phyloP scores from a whole-genome alignment of 2,329 filamentous ascomycete genomes.

The Talaromyces sp. region DNA sequence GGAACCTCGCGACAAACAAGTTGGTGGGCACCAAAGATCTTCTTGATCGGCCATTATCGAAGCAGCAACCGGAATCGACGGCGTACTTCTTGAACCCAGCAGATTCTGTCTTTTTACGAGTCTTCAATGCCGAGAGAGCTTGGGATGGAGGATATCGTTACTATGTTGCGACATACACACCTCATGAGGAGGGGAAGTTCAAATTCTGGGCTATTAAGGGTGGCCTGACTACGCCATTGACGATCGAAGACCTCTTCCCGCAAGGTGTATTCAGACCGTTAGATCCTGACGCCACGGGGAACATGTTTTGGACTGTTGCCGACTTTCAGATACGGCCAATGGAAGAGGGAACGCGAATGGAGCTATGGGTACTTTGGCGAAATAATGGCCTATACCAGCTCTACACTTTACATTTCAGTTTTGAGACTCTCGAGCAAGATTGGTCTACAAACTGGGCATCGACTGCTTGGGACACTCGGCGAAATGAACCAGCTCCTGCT shows the following conservation, averaged over 20 bases:
- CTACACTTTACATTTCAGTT: slow-evolving; percentile 66
- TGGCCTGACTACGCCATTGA: slow-evolving; percentile 51
- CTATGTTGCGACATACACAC: slow-evolving; percentile 76
- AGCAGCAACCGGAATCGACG: slow-evolving; percentile 62
- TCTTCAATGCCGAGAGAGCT: slow-evolving; percentile 56
- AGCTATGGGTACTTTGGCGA: slow-evolving; percentile 76
- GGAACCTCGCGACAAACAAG: slow-evolving; percentile 79
- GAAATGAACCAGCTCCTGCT: slow-evolving; percentile 50
- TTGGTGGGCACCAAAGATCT: slow-evolving; percentile 74
- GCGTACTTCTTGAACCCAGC: slow-evolving; percentile 74
- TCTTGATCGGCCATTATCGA: slow-evolving; percentile 57
- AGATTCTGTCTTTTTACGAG: slow-evolving; percentile 68
- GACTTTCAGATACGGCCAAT: slow-evolving; percentile 63
- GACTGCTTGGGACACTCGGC: slow-evolving; percentile 57
- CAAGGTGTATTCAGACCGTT: slow-evolving; percentile 60
- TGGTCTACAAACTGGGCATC: slow-evolving; percentile 68
- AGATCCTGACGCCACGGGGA: slow-evolving; percentile 56
- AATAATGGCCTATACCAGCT: slow-evolving; percentile 74
- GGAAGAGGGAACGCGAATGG: slow-evolving; percentile 51
- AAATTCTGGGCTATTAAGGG: slow-evolving; percentile 82
- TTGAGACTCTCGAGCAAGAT: slow-evolving; percentile 56
- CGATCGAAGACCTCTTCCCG: slow-evolving; percentile 68
- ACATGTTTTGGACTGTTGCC: slow-evolving; percentile 72
- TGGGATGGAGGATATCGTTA: slow-evolving; percentile 47
- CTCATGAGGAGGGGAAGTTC: slow-evolving; percentile 81